These are phyloP conservation scores for Cruciata laevipes DNA, from an alignment of 257 asterid genomes.

Conservation along the genomic window DNA sequence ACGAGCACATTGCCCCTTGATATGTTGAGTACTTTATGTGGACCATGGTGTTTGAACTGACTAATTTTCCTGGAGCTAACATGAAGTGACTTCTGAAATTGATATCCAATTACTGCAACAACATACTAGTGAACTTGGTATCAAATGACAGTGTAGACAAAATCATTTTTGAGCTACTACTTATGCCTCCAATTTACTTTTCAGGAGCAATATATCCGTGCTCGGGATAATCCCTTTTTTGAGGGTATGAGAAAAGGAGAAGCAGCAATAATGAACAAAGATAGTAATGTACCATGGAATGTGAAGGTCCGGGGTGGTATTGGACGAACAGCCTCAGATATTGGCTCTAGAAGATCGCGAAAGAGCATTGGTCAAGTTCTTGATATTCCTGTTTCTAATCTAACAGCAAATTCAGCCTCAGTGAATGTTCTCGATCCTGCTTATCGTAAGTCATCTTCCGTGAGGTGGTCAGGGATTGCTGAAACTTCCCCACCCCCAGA, in stretches of 20 bases:
- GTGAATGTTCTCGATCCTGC: constrained; percentile 52
- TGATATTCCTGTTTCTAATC: constrained; percentile 29
- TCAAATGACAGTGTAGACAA: not conserved
- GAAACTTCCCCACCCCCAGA: constrained; percentile 35
- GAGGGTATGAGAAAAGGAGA: constrained; percentile 69
- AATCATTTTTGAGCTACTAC: not conserved
- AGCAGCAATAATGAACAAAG: constrained; percentile 33
- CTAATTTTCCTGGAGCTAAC: not conserved
- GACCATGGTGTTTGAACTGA: not conserved
- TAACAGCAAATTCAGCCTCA: constrained; percentile 29
- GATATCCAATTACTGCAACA: too few species aligned
- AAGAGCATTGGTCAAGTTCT: constrained; percentile 14
- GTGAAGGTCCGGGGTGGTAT: constrained; percentile 24
- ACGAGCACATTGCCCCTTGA: not conserved
- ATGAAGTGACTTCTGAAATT: not conserved
- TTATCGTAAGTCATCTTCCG: constrained; percentile 46
- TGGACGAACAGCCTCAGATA: constrained; percentile 46
- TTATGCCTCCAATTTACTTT: not conserved
- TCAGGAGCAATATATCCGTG: constrained; percentile 48
- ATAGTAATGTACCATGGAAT: constrained; percentile 30
- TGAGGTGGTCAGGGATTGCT: constrained; percentile 48
- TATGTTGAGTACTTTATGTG: not conserved
- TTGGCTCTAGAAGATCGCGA: constrained; percentile 36
- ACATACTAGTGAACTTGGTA: not conserved
- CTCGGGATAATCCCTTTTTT: constrained; percentile 59